phyloP scores from a whole-genome alignment of 768 basidiomycete genomes.

The Chalciporus piperatus region DNA sequence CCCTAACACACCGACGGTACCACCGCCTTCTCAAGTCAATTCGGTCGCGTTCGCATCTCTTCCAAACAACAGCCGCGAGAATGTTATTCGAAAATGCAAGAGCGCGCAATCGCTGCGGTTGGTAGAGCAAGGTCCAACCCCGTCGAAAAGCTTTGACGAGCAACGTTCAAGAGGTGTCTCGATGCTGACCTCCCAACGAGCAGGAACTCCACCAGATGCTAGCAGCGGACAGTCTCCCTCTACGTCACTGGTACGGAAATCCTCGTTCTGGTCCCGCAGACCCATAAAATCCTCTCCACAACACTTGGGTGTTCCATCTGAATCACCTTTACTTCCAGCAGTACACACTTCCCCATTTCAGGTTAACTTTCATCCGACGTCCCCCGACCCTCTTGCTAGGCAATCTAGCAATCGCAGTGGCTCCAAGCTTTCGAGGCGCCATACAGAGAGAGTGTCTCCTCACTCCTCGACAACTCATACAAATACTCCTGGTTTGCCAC shows the following conservation, averaged over 20 bases:
- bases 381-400: conserved; percentile 13
- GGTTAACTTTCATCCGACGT: conserved; percentile 29
- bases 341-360: conserved; percentile 44
- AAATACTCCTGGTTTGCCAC: conserved; percentile 13
- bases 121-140: not conserved
- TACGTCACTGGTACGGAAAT: conserved; percentile 49
- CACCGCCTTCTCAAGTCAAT: conserved; percentile 47
- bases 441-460: conserved; percentile 35
- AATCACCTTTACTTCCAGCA: conserved; percentile 36
- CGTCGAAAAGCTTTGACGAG: conserved; percentile 12
- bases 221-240: conserved; percentile 24
- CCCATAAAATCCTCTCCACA: conserved; percentile 36
- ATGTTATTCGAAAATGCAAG: conserved; percentile 46
- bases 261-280: conserved; percentile 68
- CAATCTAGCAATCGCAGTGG: conserved; percentile 20
- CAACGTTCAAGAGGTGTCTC: conserved; percentile 55
- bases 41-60: conserved; percentile 42
- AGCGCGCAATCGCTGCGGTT: conserved; percentile 41
- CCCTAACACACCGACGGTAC: conserved; percentile 44
- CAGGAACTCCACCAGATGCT: conserved; percentile 34
- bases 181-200: conserved; percentile 43
- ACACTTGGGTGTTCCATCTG: conserved; percentile 28
- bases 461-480: conserved; percentile 8
- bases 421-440: conserved; percentile 41
- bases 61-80: conserved; percentile 9